Base-by-base conservation (phyloP, 768 basidiomycete genomes). In the Hydnomerulius pinastri region DNA sequence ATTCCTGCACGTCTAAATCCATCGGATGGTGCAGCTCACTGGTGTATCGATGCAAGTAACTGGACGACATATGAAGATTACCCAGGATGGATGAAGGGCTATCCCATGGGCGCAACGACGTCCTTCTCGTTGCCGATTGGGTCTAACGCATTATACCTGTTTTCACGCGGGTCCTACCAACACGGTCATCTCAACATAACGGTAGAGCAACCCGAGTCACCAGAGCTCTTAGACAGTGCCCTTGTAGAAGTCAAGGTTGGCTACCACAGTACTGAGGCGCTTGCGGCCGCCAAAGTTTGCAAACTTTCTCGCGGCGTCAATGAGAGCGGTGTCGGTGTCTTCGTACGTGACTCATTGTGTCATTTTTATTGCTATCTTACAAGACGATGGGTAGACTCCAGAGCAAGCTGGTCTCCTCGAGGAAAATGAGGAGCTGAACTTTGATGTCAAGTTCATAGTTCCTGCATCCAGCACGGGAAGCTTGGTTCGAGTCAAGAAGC, bases 371-470 rank as follows among this genome's bases (percentile, higher is more conserved):
- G 18, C 21, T 3, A 37, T 13, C 37, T 37, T 15, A 13, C 11
- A 15, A 18, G 23, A 27, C 17, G 15, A 20, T 27, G 20, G 37
- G 20, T 18, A 72, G 71, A 69, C 71, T 5, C 69, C 71, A 2
- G 32, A 13, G 32, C 37, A 20, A 12, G 7, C 20, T 24, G 53
- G 23, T 21, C 33, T 24, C 53, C 40, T 12, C n/a, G 36, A 10
- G 54, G 59, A 15, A 56, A 67, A n/a, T 47, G 39, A 40, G 10
- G 18, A 48, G 8, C 47, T 71, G 35, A 56, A 33, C 23, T 71
- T 72, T 40, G 66, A 66, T 10, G 65, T 69, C n/a, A 67, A 58
- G n/a, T 61, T 73, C 21, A 59, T 58, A 32, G 55, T 76, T 6
- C 76, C 73, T 10, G 56, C 49, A 18, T 48, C 57, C 8, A 45